Percentiles rank a stretch among this genome's conserved stretches.
Evolutionary conservation across 2,329 filamentous ascomycete species (phyloP).

Genomic region (Dactylellina leptospora): DNA sequence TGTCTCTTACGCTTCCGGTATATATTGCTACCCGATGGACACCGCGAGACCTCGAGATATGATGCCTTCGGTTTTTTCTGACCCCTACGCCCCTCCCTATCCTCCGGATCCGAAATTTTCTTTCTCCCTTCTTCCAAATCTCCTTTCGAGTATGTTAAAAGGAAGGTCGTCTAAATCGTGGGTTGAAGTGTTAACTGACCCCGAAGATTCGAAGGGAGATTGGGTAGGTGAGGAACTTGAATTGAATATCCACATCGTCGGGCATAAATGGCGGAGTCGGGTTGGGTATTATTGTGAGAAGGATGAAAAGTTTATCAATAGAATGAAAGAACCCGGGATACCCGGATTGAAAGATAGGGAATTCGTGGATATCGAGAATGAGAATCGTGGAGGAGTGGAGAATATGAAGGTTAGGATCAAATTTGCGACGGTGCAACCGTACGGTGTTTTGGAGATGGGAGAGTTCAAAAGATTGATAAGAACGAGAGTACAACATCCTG

Average conservation of each 20-base stretch:
- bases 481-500: too few relatives aligned
- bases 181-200: too few relatives aligned
- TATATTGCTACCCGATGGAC: too few relatives aligned
- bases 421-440: neutral
- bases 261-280: neutral
- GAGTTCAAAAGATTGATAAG: neutral
- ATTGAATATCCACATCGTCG: neutral
- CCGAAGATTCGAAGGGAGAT: too few relatives aligned
- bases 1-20: too few relatives aligned
- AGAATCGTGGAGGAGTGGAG: slow-evolving; percentile 14
- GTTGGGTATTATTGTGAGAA: neutral
- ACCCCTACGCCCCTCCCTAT: too few relatives aligned
- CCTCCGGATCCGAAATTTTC: neutral
- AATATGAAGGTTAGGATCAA: slow-evolving; percentile 6
- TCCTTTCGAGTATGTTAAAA: neutral
- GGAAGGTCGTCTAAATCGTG: neutral
- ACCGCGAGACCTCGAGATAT: too few relatives aligned
- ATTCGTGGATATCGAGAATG: neutral
- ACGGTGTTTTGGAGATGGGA: neutral
- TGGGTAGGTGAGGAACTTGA: neutral
- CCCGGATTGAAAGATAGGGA: too few relatives aligned
- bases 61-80: neutral
- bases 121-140: neutral
- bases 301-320: neutral
- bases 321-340: too few relatives aligned